A percentile compares a stretch with the other conserved stretches of the same genome.
These are phyloP conservation scores for Inonotus hispidus DNA, from an alignment of 1,284 basidiomycete genomes.

Conservation along the genomic window DNA sequence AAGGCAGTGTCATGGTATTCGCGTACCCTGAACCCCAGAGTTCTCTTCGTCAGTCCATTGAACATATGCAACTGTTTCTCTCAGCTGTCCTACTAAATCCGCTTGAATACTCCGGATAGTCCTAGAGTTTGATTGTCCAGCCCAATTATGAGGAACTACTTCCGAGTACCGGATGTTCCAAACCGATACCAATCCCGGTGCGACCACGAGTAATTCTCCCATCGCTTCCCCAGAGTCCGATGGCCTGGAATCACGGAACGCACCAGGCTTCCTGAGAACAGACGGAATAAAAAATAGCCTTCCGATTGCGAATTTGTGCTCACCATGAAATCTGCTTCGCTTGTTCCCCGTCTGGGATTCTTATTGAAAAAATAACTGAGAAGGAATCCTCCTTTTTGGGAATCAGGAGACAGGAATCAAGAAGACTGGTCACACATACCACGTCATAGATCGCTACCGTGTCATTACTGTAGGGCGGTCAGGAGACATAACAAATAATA, in stretches of 20 bases:
- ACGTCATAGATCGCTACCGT: not conserved
- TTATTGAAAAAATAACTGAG: not conserved
- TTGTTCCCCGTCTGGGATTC: not conserved
- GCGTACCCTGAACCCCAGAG: not conserved
- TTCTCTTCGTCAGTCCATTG: not conserved
- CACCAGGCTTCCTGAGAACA: not conserved
- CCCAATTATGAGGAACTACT: not conserved
- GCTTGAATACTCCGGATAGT: not conserved
- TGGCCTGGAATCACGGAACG: not conserved
- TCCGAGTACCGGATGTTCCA: not conserved
- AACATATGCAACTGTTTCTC: not conserved
- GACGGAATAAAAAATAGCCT: not conserved
- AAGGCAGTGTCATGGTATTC: not conserved
- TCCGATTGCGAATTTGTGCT: not conserved
- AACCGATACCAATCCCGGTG: not conserved
- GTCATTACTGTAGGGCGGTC: not conserved
- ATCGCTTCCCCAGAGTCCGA: not conserved
- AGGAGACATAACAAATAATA: not conserved
- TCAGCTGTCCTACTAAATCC: not conserved
- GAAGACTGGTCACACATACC: not conserved
- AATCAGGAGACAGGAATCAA: not conserved
- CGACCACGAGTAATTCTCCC: not conserved
- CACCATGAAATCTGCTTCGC: constrained; percentile 1
- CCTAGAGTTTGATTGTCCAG: not conserved
- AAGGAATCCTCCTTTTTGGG: not conserved